Evolutionary conservation across 352 stramenopile species (phyloP).

Genomic region (Pythium phragmitis): DNA sequence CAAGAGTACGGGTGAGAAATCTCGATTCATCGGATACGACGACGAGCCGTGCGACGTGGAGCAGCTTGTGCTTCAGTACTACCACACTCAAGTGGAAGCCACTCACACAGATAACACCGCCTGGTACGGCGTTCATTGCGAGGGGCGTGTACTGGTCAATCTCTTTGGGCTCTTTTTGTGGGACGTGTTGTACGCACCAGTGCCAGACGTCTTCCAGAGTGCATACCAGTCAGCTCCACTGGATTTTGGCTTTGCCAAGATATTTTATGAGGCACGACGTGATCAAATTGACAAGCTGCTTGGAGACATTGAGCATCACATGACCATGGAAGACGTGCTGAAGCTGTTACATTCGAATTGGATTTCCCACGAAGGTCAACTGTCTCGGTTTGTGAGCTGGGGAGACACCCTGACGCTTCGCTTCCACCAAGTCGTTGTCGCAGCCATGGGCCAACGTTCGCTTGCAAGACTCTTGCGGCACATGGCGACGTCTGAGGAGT

Average conservation of each 20-base stretch:
- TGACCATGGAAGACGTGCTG: constrained; percentile 49
- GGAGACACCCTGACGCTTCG: constrained; percentile 35
- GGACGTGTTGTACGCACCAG: constrained; percentile 78
- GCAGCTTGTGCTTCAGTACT: constrained; percentile 82
- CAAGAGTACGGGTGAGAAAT: constrained; percentile 74
- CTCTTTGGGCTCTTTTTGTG: constrained; percentile 89
- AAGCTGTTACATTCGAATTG: constrained; percentile 36
- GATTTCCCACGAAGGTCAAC: constrained; percentile 47
- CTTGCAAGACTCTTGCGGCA: constrained; percentile 53
- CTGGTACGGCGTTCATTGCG: constrained; percentile 88
- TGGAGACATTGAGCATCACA: constrained; percentile 37
- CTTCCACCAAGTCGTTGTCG: constrained; percentile 52
- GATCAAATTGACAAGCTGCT: constrained; percentile 49
- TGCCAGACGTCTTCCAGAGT: constrained; percentile 87
- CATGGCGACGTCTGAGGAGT: constrained; percentile 70
- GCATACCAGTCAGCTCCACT: constrained; percentile 70
- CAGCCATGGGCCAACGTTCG: constrained; percentile 41
- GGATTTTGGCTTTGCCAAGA: constrained; percentile 64
- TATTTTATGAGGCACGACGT: constrained; percentile 46
- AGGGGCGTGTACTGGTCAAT: constrained; percentile 66
- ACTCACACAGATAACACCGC: constrained; percentile 27
- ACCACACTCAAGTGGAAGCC: constrained; percentile 34
- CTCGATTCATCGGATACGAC: constrained; percentile 85
- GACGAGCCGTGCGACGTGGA: constrained; percentile 85
- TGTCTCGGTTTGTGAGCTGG: constrained; percentile 69